Conservation (phyloP, 2,329 filamentous ascomycete genomes). For the Gnomoniopsis smithogilvyi region DNA sequence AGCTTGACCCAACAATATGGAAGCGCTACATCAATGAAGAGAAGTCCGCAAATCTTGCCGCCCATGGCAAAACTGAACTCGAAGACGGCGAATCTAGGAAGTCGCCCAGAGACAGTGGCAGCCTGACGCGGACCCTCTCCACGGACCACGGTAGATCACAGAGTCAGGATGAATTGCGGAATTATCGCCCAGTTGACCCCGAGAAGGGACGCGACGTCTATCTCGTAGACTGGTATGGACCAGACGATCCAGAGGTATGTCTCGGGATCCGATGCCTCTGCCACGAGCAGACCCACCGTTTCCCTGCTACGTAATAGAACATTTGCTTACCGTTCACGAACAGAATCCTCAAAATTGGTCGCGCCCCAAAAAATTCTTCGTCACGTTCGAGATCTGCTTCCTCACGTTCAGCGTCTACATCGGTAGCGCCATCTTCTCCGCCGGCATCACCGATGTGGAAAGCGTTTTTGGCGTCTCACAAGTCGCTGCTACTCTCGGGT, state of each 20-base stretch:
- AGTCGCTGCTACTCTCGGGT: conserved; percentile 51
- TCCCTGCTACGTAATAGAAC: neutral
- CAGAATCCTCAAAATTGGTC: conserved; percentile 37
- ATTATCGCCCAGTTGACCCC: conserved; percentile 33
- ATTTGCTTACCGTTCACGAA: neutral
- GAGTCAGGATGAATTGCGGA: neutral
- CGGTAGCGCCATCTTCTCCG: conserved; percentile 44
- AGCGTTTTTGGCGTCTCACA: conserved; percentile 49
- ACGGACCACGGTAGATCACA: neutral
- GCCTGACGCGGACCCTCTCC: neutral
- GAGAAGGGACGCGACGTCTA: conserved; percentile 50
- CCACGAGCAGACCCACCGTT: no score
- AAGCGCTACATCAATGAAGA: conserved; percentile 45
- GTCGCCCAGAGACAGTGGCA: neutral
- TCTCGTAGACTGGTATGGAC: conserved; percentile 49
- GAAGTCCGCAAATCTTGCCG: conserved; percentile 45
- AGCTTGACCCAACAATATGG: conserved; percentile 44
- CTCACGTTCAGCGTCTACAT: conserved; percentile 57
- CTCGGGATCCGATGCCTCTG: no score
- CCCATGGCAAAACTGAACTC: conserved; percentile 35
- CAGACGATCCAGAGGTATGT: conserved; percentile 40
- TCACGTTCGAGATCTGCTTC: conserved; percentile 25
- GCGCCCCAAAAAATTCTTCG: conserved; percentile 32
- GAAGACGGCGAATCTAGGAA: neutral
- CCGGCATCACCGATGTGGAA: conserved; percentile 45